Evolutionary conservation across 2,329 filamentous ascomycete genomes (phyloP), one percentile per base, ranked within the genome.

Genomic region (Pestalotiopsis sp.): DNA sequence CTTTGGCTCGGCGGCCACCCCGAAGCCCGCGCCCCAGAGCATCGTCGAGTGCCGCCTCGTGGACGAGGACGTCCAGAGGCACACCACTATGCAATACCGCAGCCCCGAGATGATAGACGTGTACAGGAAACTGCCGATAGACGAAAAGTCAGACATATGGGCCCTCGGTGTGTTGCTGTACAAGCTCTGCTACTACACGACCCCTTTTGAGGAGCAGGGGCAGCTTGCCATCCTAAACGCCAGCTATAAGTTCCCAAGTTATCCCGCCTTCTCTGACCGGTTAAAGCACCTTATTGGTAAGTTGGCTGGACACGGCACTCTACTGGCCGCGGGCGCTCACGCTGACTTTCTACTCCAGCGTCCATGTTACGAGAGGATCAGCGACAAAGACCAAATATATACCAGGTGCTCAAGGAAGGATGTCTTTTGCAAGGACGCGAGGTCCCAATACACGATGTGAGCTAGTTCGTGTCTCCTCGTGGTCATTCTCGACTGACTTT

Each of bases 41-140:
- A 92, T 95, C 6, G 90, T 91, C 52, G 96, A 99, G 81, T 97
- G 95, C 73, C 91, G 95, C 68, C 81, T 97, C 74, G 94, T 98
- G 77, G 96, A 99, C 80, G 96, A 99, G 78, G 96, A 99, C 80
- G 92, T 99, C 13, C 96, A 98, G 81, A 93, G 93, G 76, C 95
- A 99, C 79, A 99, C 96, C 0, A 99, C 96, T 0, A 87, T 99
- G 81, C 96, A 99, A 80, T 99, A 99, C 80, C 89, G 96, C 73
- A 98, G 95, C 78, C 96, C 96, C 5, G 96, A 99, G 82, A 99
- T 99, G 96, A 91, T 99, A 70, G 96, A 99, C 77, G 96, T 99
- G 27, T 99, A 98, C 82, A 88, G 95, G 71, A 97, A 97, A 80
- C 93, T 95, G 75, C 94, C 96, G 0, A 97, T 99, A 77, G 94